These are phyloP conservation scores for Skeletonema grethae DNA, from an alignment of 108 stramenopile species.

Conservation along the genomic window DNA sequence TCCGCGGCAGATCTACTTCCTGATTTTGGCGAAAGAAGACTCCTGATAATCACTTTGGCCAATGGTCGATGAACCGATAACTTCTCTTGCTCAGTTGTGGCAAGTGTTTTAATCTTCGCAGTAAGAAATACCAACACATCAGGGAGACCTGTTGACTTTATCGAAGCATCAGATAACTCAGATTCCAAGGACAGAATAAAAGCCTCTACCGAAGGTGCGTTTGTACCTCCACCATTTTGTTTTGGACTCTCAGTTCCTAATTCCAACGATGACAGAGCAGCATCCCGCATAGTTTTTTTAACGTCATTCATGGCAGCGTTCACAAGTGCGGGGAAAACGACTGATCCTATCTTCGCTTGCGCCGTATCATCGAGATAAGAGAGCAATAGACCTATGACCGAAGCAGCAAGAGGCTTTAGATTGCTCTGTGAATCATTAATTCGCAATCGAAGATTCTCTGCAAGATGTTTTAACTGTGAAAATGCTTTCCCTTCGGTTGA, in stretches of 20 bases:
- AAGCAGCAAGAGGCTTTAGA: conserved; percentile 83
- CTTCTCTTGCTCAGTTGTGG: not conserved
- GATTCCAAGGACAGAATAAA: conserved; percentile 60
- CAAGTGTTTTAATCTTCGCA: conserved; percentile 8
- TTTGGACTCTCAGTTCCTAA: conserved; percentile 46
- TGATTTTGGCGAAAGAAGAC: conserved; percentile 75
- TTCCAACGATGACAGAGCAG: conserved; percentile 64
- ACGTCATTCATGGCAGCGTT: conserved; percentile 85
- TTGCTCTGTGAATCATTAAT: conserved; percentile 89
- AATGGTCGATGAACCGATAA: conserved; percentile 33
- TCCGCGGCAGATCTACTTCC: conserved; percentile 79
- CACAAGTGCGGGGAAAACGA: conserved; percentile 65
- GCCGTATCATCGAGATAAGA: conserved; percentile 60
- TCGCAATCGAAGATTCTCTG: conserved; percentile 64
- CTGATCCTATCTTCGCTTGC: conserved; percentile 73
- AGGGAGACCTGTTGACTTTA: conserved; percentile 67
- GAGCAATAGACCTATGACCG: conserved; percentile 61
- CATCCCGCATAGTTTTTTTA: conserved; percentile 86
- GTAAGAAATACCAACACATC: conserved; percentile 66
- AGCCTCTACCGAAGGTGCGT: conserved; percentile 57
- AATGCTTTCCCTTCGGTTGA: conserved; percentile 41
- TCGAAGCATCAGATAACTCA: conserved; percentile 76
- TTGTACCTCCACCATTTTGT: conserved; percentile 60
- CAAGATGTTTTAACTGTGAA: conserved; percentile 53
- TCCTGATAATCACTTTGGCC: conserved; percentile 59